Percentiles rank a stretch among this genome's conserved stretches.
phyloP scores from a whole-genome alignment of 208 protist genomes.

The Porcisia hertigi region DNA sequence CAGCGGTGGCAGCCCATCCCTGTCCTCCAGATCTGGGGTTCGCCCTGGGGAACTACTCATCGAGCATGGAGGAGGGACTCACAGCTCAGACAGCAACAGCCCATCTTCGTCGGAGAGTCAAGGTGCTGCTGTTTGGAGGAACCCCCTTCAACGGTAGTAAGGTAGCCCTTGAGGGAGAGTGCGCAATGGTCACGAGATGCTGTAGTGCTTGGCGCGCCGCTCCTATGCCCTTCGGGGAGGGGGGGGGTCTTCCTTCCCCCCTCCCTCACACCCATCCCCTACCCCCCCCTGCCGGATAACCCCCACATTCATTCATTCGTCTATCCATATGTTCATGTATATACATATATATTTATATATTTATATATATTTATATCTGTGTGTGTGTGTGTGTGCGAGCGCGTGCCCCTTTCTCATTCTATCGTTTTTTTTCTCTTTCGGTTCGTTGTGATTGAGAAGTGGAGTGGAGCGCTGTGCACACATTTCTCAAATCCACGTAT shows the following conservation, averaged over 20 bases:
- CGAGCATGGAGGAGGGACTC: not conserved
- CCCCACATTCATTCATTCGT: too few species aligned
- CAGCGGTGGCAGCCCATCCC: not conserved
- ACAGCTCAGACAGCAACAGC: constrained; percentile 14
- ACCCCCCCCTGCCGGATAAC: too few species aligned
- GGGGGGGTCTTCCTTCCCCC: too few species aligned
- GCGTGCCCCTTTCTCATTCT: not conserved
- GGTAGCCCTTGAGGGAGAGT: not conserved
- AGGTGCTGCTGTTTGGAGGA: constrained; percentile 13
- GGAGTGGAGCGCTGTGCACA: too few species aligned
- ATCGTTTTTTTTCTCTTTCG: not conserved
- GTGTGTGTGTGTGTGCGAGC: constrained; percentile 2
- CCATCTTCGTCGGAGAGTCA: not conserved
- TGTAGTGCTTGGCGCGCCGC: not conserved
- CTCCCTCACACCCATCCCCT: too few species aligned
- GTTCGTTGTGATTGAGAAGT: too few species aligned
- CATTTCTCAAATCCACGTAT: too few species aligned
- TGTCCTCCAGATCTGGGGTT: not conserved
- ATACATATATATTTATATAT: too few species aligned
- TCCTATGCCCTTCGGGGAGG: too few species aligned
- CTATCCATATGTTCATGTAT: too few species aligned
- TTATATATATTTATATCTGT: not conserved
- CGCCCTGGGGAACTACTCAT: too few species aligned
- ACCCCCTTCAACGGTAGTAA: constrained; percentile 7
- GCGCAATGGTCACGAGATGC: not conserved